Conservation (phyloP, 208 protist species). For the Wallacemonas rigidus region DNA sequence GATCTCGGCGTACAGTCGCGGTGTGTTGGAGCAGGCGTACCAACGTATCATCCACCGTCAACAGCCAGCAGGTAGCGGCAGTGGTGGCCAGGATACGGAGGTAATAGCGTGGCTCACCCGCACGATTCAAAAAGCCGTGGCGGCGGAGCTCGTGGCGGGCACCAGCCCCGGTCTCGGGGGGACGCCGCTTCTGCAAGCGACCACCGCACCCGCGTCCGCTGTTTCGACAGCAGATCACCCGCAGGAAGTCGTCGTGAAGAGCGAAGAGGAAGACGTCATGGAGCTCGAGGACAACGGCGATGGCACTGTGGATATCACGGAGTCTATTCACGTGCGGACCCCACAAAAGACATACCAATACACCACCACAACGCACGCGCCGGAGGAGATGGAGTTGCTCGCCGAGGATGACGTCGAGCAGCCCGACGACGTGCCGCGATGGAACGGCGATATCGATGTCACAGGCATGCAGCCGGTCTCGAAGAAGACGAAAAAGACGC, state of each 20-base stretch:
- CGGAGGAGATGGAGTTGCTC: background rate
- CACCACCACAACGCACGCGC: constrained; percentile 6
- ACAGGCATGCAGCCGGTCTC: constrained; percentile 5
- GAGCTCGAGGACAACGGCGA: background rate
- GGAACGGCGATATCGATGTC: constrained; percentile 16
- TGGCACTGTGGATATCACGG: background rate
- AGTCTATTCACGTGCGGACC: background rate
- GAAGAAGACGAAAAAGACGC: background rate
- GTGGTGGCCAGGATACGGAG: constrained; percentile 26
- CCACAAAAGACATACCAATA: background rate
- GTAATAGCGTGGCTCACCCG: constrained; percentile 82
- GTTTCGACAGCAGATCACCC: too few relatives aligned
- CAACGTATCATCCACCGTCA: constrained; percentile 25
- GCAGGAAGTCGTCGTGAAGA: background rate
- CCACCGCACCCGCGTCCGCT: background rate
- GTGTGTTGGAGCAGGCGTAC: constrained; percentile 65
- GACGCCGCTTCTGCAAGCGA: constrained; percentile 16
- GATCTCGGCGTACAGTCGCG: constrained; percentile 66
- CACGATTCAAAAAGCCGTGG: constrained; percentile 76
- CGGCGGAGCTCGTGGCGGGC: constrained; percentile 63
- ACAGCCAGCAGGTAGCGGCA: constrained; percentile 6
- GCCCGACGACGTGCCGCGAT: background rate
- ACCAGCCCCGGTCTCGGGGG: constrained; percentile 2
- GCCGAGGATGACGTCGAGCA: background rate
- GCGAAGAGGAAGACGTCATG: background rate